A percentile compares a stretch with the other conserved stretches of the same genome.
These are phyloP conservation scores for Saccharomycopsis malanga DNA, from an alignment of 805 yeast genomes.

Conservation along the genomic window DNA sequence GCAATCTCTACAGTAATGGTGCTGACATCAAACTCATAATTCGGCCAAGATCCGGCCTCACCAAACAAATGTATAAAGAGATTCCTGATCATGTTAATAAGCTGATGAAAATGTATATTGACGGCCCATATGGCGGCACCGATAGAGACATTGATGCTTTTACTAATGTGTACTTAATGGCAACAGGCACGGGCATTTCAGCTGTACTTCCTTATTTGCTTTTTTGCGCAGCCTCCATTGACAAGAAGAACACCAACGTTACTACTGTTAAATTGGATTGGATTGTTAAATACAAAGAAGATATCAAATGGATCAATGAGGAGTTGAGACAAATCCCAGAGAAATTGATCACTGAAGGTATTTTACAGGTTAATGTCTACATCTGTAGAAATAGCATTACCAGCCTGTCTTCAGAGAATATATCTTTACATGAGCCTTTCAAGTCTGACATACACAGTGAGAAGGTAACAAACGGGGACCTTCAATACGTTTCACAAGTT, in stretches of 20 bases:
- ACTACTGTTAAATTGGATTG: slow-evolving; percentile 37
- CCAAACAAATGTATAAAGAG: slow-evolving; percentile 30
- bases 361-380: background rate
- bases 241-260: slow-evolving; percentile 22
- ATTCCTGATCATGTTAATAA: slow-evolving; percentile 27
- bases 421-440: background rate
- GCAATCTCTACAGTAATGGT: slow-evolving; percentile 27
- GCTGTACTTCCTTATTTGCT: slow-evolving; percentile 40
- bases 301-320: slow-evolving; percentile 34
- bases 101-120: slow-evolving; percentile 34
- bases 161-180: slow-evolving; percentile 35
- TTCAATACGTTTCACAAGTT: background rate
- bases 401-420: background rate
- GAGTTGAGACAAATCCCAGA: slow-evolving; percentile 27
- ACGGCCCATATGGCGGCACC: slow-evolving; percentile 55
- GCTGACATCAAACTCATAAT: slow-evolving; percentile 38
- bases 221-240: background rate
- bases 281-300: slow-evolving; percentile 33
- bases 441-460: background rate
- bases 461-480: background rate
- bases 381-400: background rate
- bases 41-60: slow-evolving; percentile 41
- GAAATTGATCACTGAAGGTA: background rate
- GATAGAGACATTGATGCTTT: slow-evolving; percentile 39
- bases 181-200: slow-evolving; percentile 49